A percentile compares a stretch with the other conserved stretches of the same genome.
phyloP scores from a whole-genome alignment of 1,139 yeast species.

The Yamadazyma blattariae region DNA sequence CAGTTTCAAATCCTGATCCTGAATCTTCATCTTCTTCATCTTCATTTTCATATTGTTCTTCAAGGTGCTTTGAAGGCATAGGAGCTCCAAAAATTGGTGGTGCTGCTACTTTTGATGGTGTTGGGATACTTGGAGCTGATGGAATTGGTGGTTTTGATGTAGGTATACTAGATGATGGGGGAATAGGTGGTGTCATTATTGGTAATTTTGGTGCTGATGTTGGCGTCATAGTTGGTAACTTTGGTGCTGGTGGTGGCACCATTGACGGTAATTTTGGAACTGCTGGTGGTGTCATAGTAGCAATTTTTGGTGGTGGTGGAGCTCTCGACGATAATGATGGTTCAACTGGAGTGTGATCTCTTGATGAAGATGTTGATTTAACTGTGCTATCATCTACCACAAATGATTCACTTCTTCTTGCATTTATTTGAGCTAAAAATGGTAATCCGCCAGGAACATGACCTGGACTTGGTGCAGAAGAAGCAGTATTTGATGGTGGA shows the following conservation, averaged over 20 bases:
- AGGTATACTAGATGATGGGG: not conserved
- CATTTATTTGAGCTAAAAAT: conserved; percentile 41
- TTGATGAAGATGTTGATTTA: conserved; percentile 14
- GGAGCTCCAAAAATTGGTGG: conserved; percentile 16
- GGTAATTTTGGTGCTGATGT: conserved; percentile 9
- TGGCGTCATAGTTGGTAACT: conserved; percentile 1
- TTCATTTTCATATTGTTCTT: conserved; percentile 1
- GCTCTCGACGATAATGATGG: conserved; percentile 14
- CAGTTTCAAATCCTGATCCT: conserved; percentile 10
- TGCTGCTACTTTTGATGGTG: not conserved
- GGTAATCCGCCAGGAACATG: conserved; percentile 34
- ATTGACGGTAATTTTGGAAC: conserved; percentile 8
- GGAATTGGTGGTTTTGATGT: conserved; percentile 5
- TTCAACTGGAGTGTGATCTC: conserved; percentile 11
- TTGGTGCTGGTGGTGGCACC: conserved; percentile 8
- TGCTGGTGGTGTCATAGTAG: conserved; percentile 5
- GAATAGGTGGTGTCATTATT: conserved; percentile 8
- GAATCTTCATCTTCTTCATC: conserved; percentile 7
- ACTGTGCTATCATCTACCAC: conserved; percentile 34
- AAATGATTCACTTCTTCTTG: conserved; percentile 33
- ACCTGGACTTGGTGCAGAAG: conserved; percentile 16
- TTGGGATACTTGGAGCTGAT: too few species aligned
- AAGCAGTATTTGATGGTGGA: conserved; percentile 2
- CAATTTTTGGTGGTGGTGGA: conserved; percentile 12
- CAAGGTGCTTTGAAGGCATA: conserved; percentile 6